Base-by-base conservation (phyloP, 139 green algal genomes). In the Chlorella ohadii region DNA sequence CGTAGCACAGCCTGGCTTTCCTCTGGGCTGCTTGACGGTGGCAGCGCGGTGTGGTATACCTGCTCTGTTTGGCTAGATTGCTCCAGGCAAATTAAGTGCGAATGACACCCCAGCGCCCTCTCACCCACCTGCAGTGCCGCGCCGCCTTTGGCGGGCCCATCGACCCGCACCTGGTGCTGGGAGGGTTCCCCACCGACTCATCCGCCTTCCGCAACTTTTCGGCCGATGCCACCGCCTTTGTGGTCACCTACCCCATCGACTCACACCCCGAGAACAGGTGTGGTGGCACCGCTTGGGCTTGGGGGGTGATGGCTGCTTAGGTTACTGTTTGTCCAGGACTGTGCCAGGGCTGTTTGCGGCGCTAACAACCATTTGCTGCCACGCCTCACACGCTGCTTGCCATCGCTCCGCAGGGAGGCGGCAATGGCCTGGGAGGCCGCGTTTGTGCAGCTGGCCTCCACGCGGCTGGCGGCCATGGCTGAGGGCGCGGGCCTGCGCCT, bases 151-250 rank as follows among this genome's bases (percentile, higher is more conserved):
- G 70, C 27, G 92, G 91, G 0, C 95, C 95, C 28, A 91, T 97
- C 59, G 95, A 98, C 80, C 96, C 96, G 5, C 85, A 94, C 56
- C 64, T 96, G 16, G 94, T 98, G 28, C 88, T 98, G 67, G 96
- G 96, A 19, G 96, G 96, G 56, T 98, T 96, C 88, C 81, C 87
- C 27, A 75, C 80, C 34, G 82, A 59, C 25, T 79, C 51, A 17
- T 17, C 39, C 31, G n/a, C 28, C 31, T 74, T 89, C 72, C 75
- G 78, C 78, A 96, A 92, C 89, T 95, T 89, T 85, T 90, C 89
- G 0, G 85, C 92, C 0, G 92, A 97, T 72, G 87, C 94, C 38
- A 95, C 92, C 12, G 85, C 94, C 11, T 95, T 98, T 82, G 92
- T 98, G 13, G 88, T 97, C 27, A 98, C 93, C 1, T 94, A 92